Conservation (phyloP, 1,284 basidiomycete species). For the Sporisorium scitamineum region DNA sequence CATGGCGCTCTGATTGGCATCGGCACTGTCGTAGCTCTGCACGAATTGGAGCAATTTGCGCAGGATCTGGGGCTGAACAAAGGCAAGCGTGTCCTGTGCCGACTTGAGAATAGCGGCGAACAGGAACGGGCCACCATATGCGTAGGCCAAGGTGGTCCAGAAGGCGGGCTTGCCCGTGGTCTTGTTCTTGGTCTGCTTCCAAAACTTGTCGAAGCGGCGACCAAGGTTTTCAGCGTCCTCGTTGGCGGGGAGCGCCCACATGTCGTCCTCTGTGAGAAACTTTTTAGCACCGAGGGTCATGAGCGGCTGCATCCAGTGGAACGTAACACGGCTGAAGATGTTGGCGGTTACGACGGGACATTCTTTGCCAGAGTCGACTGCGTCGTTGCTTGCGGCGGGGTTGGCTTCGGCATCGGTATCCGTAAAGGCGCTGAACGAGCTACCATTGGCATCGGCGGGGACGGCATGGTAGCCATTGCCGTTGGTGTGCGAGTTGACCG, state of each 20-base stretch:
- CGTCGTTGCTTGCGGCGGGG: constrained; percentile 71
- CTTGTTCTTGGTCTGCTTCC: constrained; percentile 79
- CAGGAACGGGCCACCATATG: constrained; percentile 75
- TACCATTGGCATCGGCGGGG: constrained; percentile 32
- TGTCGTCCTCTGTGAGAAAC: constrained; percentile 82
- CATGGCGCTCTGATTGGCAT: constrained; percentile 44
- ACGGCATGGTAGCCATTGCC: constrained; percentile 36
- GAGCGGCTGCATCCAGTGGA: constrained; percentile 81
- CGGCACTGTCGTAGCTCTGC: constrained; percentile 38
- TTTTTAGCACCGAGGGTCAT: constrained; percentile 78
- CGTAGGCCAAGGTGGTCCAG: constrained; percentile 74
- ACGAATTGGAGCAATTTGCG: constrained; percentile 82
- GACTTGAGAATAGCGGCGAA: constrained; percentile 56
- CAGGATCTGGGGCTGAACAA: constrained; percentile 89
- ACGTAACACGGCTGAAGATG: constrained; percentile 74
- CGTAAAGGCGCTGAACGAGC: constrained; percentile 47
- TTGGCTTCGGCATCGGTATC: constrained; percentile 65
- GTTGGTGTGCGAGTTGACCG: neutral
- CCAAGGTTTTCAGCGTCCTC: constrained; percentile 75
- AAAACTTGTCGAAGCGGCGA: constrained; percentile 75
- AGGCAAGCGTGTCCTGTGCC: constrained; percentile 69
- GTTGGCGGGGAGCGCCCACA: constrained; percentile 79
- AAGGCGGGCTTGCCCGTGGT: constrained; percentile 75
- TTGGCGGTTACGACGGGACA: constrained; percentile 74
- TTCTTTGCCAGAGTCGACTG: constrained; percentile 74